phyloP scores from a whole-genome alignment of 129 eudicot species.

The Gnaphalium uliginosum region DNA sequence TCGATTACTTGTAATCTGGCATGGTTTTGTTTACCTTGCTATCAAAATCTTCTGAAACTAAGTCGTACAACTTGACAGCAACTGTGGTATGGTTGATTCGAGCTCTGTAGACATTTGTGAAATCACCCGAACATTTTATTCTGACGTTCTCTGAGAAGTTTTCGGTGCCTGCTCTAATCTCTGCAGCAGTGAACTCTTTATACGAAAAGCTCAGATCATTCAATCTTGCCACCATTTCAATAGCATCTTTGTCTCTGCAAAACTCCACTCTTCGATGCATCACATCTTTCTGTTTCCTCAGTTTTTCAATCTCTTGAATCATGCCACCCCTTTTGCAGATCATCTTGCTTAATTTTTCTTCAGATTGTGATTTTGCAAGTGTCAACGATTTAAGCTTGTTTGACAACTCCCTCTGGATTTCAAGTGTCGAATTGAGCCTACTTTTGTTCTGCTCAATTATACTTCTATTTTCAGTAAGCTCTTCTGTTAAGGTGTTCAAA shows the following conservation, averaged over 20 bases:
- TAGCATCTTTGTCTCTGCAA: conserved; percentile 78
- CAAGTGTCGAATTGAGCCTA: conserved; percentile 52
- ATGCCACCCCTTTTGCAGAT: conserved; percentile 44
- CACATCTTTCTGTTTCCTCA: conserved; percentile 65
- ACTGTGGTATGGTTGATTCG: conserved; percentile 51
- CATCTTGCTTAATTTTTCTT: conserved; percentile 51
- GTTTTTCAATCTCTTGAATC: conserved; percentile 66
- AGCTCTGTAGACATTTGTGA: conserved; percentile 60
- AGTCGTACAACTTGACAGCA: conserved; percentile 52
- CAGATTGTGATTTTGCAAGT: conserved; percentile 41
- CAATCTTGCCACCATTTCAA: conserved; percentile 41
- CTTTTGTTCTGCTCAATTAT: conserved; percentile 51
- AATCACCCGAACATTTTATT: conserved; percentile 48
- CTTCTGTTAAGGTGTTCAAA: conserved; percentile 41
- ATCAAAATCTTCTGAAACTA: conserved; percentile 37
- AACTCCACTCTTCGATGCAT: conserved; percentile 68
- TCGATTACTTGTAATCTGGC: not conserved
- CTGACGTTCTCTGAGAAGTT: conserved; percentile 50
- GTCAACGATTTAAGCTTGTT: conserved; percentile 54
- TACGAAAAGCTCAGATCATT: conserved; percentile 35
- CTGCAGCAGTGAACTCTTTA: conserved; percentile 59
- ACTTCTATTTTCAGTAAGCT: conserved; percentile 41
- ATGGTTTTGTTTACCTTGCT: conserved; percentile 45
- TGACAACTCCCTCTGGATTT: conserved; percentile 64
- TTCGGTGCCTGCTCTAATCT: conserved; percentile 67